These are phyloP conservation scores for Macrophomina tecta DNA, from an alignment of 2,329 filamentous ascomycete genomes.

Conservation along the genomic window DNA sequence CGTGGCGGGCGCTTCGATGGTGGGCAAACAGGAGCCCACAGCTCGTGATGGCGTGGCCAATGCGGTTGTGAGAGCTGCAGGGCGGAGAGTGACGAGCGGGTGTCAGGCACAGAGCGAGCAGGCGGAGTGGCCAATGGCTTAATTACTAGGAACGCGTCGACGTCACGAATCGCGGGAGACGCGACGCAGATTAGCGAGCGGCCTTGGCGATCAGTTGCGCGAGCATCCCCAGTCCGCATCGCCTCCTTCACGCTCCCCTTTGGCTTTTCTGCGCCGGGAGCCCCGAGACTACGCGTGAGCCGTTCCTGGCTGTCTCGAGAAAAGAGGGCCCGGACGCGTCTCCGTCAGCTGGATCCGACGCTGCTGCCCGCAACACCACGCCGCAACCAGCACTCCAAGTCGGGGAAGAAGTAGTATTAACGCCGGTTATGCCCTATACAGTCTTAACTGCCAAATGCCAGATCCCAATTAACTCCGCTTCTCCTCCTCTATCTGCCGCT, in stretches of 20 bases:
- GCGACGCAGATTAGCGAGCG: constrained; percentile 27
- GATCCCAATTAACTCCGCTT: constrained; percentile 52
- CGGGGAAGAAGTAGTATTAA: constrained; percentile 18
- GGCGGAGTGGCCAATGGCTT: constrained; percentile 27
- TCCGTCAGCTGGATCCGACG: too few species aligned
- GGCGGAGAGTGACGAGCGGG: neutral
- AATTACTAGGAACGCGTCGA: constrained; percentile 27
- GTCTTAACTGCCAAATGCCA: constrained; percentile 7
- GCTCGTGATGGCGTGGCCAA: neutral
- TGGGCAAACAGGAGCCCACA: neutral
- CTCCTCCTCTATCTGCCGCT: constrained; percentile 85
- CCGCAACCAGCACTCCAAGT: neutral
- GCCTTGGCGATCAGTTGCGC: constrained; percentile 19
- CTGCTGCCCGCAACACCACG: neutral
- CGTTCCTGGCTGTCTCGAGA: neutral
- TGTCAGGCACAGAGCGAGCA: neutral
- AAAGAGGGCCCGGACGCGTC: neutral
- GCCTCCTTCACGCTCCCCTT: constrained; percentile 6
- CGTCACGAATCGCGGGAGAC: constrained; percentile 28
- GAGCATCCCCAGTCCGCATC: constrained; percentile 11
- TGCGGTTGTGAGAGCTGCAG: neutral
- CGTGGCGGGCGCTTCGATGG: neutral
- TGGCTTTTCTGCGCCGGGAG: neutral
- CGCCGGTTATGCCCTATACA: constrained; percentile 26
- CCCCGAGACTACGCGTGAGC: neutral